Conservation (phyloP, 108 stramenopile species). For the Aurantiochytrium sp. region DNA sequence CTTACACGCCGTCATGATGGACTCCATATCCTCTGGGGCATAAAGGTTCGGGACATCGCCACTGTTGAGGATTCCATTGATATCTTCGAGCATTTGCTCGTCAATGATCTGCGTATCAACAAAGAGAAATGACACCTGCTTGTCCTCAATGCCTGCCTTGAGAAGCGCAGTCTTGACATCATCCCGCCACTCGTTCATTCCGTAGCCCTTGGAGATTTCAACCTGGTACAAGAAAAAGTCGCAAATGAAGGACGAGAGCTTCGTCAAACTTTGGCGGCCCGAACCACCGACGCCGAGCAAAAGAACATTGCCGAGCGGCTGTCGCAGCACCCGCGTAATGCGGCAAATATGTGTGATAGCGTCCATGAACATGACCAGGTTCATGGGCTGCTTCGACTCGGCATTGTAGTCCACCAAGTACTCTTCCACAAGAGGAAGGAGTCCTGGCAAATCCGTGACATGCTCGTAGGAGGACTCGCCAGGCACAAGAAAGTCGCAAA, state of each 20-base stretch:
- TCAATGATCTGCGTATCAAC: conserved; percentile 57
- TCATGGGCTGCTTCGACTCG: conserved; percentile 58
- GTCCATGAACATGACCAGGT: conserved; percentile 56
- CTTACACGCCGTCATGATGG: conserved; percentile 39
- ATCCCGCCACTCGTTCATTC: conserved; percentile 54
- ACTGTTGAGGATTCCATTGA: conserved; percentile 58
- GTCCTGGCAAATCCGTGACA: conserved; percentile 31
- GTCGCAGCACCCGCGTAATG: conserved; percentile 53
- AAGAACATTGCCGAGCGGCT: conserved; percentile 59
- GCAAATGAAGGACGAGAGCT: conserved; percentile 55
- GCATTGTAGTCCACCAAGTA: conserved; percentile 57
- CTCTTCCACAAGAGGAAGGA: conserved; percentile 44
- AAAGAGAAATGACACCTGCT: conserved; percentile 55
- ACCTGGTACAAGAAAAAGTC: conserved; percentile 55
- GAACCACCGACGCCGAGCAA: conserved; percentile 60
- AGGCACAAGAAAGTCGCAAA: conserved; percentile 51
- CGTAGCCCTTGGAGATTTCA: conserved; percentile 60
- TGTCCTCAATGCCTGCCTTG: conserved; percentile 48
- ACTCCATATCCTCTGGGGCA: conserved; percentile 52
- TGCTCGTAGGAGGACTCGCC: conserved; percentile 45
- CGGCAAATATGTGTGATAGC: conserved; percentile 59
- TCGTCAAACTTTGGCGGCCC: conserved; percentile 54
- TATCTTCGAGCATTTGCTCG: conserved; percentile 59
- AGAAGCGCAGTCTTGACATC: conserved; percentile 45
- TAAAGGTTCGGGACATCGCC: conserved; percentile 55